Conservation (phyloP, 108 stramenopile species). For the Mediolabrus comicus region DNA sequence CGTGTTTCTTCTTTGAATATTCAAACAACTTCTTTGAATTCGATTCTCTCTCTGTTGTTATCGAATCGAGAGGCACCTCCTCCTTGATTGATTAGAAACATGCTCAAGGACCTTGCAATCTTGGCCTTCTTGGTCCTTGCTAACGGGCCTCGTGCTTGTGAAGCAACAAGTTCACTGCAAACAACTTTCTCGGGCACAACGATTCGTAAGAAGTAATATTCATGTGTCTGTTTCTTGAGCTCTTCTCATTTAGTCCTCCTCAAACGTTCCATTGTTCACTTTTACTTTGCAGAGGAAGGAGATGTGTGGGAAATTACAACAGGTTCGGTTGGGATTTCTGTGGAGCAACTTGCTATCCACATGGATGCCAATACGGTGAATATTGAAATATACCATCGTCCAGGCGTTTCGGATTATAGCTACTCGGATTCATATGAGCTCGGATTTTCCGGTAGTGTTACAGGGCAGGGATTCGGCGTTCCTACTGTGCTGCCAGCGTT, state of each 20-base stretch:
- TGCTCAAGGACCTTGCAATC: neutral
- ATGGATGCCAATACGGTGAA: neutral
- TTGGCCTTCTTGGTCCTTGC: neutral
- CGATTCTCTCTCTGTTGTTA: too few relatives aligned
- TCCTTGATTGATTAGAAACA: neutral
- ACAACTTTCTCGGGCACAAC: neutral
- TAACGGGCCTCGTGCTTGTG: neutral
- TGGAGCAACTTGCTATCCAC: neutral
- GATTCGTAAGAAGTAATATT: neutral
- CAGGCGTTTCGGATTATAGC: neutral
- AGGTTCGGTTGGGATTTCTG: neutral
- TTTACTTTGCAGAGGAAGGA: neutral
- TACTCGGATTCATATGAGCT: neutral
- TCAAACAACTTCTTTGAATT: too few relatives aligned
- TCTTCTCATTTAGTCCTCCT: neutral
- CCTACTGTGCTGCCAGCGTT: neutral
- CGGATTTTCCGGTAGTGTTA: neutral
- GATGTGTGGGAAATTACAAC: neutral
- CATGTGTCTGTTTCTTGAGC: neutral
- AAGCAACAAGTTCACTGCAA: neutral
- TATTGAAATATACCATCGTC: neutral
- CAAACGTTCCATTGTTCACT: neutral
- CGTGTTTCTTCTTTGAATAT: too few relatives aligned
- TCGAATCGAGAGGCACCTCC: too few relatives aligned
- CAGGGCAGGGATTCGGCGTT: neutral